Percentiles rank a stretch among this genome's conserved stretches.
These are phyloP conservation scores for Byssothecium circinans DNA, from an alignment of 2,329 filamentous ascomycete genomes.

Conservation along the genomic window DNA sequence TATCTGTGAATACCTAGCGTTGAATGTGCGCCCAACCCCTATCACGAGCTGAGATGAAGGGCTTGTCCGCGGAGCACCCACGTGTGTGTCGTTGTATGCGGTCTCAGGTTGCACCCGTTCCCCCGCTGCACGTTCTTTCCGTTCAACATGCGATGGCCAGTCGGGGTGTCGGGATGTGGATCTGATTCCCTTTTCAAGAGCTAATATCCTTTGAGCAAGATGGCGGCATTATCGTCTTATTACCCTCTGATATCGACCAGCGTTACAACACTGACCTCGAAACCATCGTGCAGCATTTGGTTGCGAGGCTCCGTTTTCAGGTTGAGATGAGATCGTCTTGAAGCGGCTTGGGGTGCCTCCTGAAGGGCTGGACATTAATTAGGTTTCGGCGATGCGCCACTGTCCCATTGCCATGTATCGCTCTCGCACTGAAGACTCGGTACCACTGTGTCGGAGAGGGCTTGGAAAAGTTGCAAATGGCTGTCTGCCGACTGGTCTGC, in stretches of 20 bases:
- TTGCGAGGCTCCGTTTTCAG: no score
- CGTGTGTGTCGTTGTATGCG: conserved; percentile 21
- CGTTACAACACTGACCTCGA: no score
- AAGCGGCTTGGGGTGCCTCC: no score
- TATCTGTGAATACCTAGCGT: background rate
- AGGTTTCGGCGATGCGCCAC: conserved; percentile 24
- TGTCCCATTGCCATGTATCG: no score
- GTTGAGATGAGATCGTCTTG: no score
- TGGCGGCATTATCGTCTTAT: no score
- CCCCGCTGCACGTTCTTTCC: conserved; percentile 30
- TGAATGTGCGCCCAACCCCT: background rate
- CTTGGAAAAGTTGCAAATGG: conserved; percentile 15
- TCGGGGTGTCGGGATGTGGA: conserved; percentile 23
- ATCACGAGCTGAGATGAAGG: background rate
- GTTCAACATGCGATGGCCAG: no score
- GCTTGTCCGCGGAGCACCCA: conserved; percentile 7
- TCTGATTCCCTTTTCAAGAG: conserved; percentile 14
- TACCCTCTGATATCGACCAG: no score
- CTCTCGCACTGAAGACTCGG: conserved; percentile 32
- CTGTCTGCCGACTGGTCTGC: background rate
- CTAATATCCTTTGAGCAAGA: background rate
- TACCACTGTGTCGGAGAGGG: conserved; percentile 36
- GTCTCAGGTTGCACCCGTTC: conserved; percentile 24
- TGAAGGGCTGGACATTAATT: no score
- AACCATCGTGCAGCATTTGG: no score